Evolutionary conservation across 305 asterid genomes (phyloP), one percentile per base, ranked within the genome.

Genomic region (Euphrasia arctica): DNA sequence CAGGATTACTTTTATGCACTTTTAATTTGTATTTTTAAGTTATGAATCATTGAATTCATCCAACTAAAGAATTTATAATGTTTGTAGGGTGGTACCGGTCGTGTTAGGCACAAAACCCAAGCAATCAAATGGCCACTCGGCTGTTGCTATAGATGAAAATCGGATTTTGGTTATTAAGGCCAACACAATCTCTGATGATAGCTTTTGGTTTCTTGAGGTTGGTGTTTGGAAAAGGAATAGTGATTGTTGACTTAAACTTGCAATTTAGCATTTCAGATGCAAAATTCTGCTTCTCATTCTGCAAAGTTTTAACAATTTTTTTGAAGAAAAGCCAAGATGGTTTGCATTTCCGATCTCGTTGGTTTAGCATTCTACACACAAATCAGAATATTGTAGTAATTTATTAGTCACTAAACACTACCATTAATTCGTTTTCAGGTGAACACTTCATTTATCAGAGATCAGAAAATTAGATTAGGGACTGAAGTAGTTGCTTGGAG

Each of bases 201-300:
- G 82, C 81, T 85, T 88, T 76, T 90, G 96, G 96, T 88, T 90
- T 83, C 97, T 90, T 12, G 97, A 88, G 96, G 97, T 91, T 62
- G 43, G 78, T 77, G 8, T 9, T 69, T 45, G 61, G 18, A 48
- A 48, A 48, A 48, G 1, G 6, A 48, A 48, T 1, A 48, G 54
- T 48, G 54, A 48, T 48, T n/a, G 14, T 48, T 18, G 18, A 11
- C 54, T 48, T 14, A 12, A 43, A 43, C 11, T 43, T 9, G 18
- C 4, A 49, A 3, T 49, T 13, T 49, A 15, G 50, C 50, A 4
- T 43, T 43, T 9, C 13, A 43, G 11, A 12, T 43, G 2, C 5
- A 32, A 32, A 32, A 4, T 32, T 32, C 36, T 32, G 36, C 5
- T 18, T 18, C 22, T 18, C 22, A 18, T 18, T 18, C 22, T 18